Evolutionary conservation across 2,329 filamentous ascomycete species (phyloP).

Genomic region (Alternaria brassicicola): DNA sequence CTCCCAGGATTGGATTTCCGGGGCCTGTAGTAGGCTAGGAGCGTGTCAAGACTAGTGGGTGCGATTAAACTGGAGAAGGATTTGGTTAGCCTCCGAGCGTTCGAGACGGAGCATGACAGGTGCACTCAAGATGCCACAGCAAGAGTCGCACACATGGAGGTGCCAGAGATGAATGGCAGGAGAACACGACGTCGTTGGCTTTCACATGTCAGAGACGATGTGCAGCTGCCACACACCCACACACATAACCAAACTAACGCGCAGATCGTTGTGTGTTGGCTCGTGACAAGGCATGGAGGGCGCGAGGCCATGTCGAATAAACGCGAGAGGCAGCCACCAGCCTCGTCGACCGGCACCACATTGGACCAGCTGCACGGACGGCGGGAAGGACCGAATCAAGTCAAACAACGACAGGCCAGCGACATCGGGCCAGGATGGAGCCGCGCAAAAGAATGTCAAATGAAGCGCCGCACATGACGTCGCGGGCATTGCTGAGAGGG

Average conservation of each 20-base stretch:
- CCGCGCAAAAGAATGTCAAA: conserved; percentile 12
- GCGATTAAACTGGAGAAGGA: conserved; percentile 34
- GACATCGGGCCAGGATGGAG: conserved; percentile 37
- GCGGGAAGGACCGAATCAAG: conserved; percentile 43
- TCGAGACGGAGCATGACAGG: conserved; percentile 26
- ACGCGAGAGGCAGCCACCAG: conserved; percentile 40
- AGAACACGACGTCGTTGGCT: conserved; percentile 29
- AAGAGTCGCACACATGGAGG: conserved; percentile 16
- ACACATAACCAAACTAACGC: conserved; percentile 15
- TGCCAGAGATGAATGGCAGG: conserved; percentile 13
- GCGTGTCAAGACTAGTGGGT: conserved; percentile 23
- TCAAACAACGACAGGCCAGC: conserved; percentile 28
- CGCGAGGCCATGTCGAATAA: conserved; percentile 29
- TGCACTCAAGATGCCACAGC: conserved; percentile 29
- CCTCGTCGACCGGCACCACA: conserved; percentile 34
- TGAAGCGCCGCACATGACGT: conserved; percentile 28
- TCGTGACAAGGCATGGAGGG: conserved; percentile 33
- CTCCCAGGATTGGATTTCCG: conserved; percentile 26
- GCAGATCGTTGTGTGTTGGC: conserved; percentile 28
- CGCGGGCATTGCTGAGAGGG: conserved; percentile 16
- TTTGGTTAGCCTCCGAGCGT: conserved; percentile 14
- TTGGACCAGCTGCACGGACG: conserved; percentile 26
- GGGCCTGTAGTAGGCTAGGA: conserved; percentile 21
- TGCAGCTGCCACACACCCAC: conserved; percentile 12
- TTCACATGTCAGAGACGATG: conserved; percentile 36